phyloP scores from a whole-genome alignment of 2,329 filamentous ascomycete species.

The Phialocephala sp. region DNA sequence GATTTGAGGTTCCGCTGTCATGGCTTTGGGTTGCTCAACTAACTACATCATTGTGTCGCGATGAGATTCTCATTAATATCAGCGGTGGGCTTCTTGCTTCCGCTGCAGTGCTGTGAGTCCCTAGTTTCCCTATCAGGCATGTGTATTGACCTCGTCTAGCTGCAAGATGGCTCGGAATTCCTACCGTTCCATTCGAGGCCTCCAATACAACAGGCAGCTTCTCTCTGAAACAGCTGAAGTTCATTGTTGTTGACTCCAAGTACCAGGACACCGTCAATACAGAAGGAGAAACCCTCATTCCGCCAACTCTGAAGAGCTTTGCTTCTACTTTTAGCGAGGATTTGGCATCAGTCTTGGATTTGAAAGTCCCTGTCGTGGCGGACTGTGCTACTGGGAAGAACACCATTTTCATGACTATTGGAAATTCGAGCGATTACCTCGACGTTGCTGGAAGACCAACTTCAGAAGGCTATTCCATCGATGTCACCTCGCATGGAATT shows the following conservation, averaged over 20 bases:
- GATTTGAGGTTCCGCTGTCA: not conserved
- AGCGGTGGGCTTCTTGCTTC: slow-evolving; percentile 10
- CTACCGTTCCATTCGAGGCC: slow-evolving; percentile 44
- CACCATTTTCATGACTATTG: slow-evolving; percentile 55
- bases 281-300: slow-evolving; percentile 56
- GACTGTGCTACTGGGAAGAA: slow-evolving; percentile 30
- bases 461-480: slow-evolving; percentile 55
- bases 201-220: slow-evolving; percentile 38
- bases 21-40: not conserved
- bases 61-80: slow-evolving; percentile 12
- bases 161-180: slow-evolving; percentile 37
- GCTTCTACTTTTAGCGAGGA: slow-evolving; percentile 52
- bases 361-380: slow-evolving; percentile 41
- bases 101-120: slow-evolving; percentile 13
- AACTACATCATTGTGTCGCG: not conserved
- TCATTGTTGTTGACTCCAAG: slow-evolving; percentile 52
- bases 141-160: slow-evolving; percentile 7
- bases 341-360: slow-evolving; percentile 39
- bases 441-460: slow-evolving; percentile 54
- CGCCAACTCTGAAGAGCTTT: slow-evolving; percentile 55
- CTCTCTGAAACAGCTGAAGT: slow-evolving; percentile 38
- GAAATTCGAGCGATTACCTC: slow-evolving; percentile 47
- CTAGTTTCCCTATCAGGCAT: not conserved
- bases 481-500: slow-evolving; percentile 48
- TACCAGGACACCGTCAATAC: slow-evolving; percentile 50